phyloP scores from a whole-genome alignment of 202 grass and related monocot species.

The Panicum virgatum region DNA sequence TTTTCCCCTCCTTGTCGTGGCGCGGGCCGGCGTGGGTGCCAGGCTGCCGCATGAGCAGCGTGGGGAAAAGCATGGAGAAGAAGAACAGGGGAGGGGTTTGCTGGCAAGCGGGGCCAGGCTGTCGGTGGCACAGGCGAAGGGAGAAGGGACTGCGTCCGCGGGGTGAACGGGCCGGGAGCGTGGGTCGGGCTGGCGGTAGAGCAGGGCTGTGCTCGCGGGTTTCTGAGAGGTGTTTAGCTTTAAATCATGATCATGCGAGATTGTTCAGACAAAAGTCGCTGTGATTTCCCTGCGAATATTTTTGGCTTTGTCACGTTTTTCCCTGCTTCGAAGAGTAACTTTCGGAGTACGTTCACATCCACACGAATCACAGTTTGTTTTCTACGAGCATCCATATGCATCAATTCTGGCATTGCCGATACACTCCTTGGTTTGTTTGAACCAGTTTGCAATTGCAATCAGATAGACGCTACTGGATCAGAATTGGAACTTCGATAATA shows the following conservation, averaged over 20 bases:
- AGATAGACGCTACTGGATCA: too few relatives aligned
- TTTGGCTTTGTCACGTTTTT: background rate
- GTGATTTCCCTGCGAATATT: conserved; percentile 3
- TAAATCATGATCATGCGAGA: conserved; percentile 12
- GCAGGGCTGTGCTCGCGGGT: too few relatives aligned
- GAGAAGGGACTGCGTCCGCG: too few relatives aligned
- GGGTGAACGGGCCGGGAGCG: too few relatives aligned
- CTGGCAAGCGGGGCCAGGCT: too few relatives aligned
- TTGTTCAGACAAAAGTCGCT: background rate
- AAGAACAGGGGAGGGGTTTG: too few relatives aligned
- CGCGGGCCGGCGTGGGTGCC: too few relatives aligned
- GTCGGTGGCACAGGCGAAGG: too few relatives aligned
- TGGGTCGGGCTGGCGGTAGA: too few relatives aligned
- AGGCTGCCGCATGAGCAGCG: too few relatives aligned
- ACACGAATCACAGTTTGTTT: background rate
- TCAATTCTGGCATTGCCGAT: background rate
- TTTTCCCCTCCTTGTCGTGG: too few relatives aligned
- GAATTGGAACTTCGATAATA: background rate
- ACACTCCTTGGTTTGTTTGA: background rate
- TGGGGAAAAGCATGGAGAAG: too few relatives aligned
- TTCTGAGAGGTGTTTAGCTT: background rate
- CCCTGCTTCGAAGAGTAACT: background rate
- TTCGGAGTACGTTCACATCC: background rate
- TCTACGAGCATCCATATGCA: background rate
- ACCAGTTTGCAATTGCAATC: background rate